phyloP scores from a whole-genome alignment of 441 rosid species.

The Eruca vesicaria region DNA sequence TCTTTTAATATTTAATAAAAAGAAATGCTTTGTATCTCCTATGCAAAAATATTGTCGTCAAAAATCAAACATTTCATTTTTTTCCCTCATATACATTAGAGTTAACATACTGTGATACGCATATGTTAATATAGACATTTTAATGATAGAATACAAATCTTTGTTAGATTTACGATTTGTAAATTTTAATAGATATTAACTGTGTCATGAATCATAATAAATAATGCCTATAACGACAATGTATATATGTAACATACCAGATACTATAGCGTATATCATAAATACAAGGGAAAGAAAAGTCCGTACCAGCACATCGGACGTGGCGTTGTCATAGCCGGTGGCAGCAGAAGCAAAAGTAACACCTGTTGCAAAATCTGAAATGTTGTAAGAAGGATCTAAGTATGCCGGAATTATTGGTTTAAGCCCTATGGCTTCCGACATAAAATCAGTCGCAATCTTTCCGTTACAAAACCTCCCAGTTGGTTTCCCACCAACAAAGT shows the following conservation, averaged over 20 bases:
- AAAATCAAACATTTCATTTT: background rate
- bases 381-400: constrained; percentile 53
- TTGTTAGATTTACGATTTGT: background rate
- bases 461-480: constrained; percentile 71
- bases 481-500: constrained; percentile 46
- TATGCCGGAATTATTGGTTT: constrained; percentile 53
- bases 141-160: background rate
- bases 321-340: constrained; percentile 62
- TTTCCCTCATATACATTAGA: background rate
- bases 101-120: background rate
- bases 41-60: background rate
- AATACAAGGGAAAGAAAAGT: constrained; percentile 10
- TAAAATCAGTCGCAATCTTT: constrained; percentile 51
- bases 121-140: background rate
- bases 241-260: background rate
- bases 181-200: background rate
- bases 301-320: constrained; percentile 56
- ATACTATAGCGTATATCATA: background rate
- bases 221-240: constrained; percentile 3
- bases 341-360: constrained; percentile 75
- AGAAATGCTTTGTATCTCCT: background rate
- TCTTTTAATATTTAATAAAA: background rate
- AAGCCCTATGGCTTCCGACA: constrained; percentile 49
- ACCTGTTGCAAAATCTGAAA: constrained; percentile 62
- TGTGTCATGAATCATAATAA: constrained; percentile 4